A percentile compares a stretch with the other conserved stretches of the same genome.
Evolutionary conservation across 352 stramenopile genomes (phyloP).

Genomic region (Phytopythium montanum): DNA sequence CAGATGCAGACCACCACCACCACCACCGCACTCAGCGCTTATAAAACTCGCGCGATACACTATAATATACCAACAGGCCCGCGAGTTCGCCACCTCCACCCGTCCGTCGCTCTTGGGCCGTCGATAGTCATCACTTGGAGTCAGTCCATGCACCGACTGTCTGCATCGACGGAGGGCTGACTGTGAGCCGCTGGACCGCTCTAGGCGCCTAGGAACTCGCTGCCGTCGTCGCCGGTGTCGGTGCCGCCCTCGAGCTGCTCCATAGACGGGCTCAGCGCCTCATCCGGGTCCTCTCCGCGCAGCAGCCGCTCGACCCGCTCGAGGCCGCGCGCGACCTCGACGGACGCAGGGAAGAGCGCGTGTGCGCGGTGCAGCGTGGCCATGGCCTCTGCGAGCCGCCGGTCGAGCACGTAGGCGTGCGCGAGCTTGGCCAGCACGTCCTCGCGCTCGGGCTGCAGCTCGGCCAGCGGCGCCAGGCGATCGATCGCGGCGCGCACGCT

Average conservation of each 20-base stretch:
- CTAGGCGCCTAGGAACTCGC: slow-evolving; percentile 41
- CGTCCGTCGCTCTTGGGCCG: no score
- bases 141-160: no score
- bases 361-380: slow-evolving; percentile 66
- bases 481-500: slow-evolving; percentile 52
- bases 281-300: slow-evolving; percentile 70
- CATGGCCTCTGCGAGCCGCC: slow-evolving; percentile 62
- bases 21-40: no score
- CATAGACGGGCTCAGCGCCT: slow-evolving; percentile 50
- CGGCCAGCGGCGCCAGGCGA: slow-evolving; percentile 34
- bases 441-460: slow-evolving; percentile 42
- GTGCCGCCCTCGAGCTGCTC: slow-evolving; percentile 55
- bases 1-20: no score
- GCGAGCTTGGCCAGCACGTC: slow-evolving; percentile 77
- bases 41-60: slow-evolving; percentile 1
- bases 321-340: slow-evolving; percentile 45
- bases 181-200: not conserved
- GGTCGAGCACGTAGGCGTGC: slow-evolving; percentile 66
- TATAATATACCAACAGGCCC: slow-evolving; percentile 2
- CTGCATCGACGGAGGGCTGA: not conserved
- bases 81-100: not conserved
- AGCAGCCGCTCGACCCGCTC: slow-evolving; percentile 80
- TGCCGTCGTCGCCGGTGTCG: slow-evolving; percentile 48
- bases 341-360: slow-evolving; percentile 50
- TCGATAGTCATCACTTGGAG: no score